phyloP scores from a whole-genome alignment of 441 rosid genomes.

The Gossypium davidsonii region DNA sequence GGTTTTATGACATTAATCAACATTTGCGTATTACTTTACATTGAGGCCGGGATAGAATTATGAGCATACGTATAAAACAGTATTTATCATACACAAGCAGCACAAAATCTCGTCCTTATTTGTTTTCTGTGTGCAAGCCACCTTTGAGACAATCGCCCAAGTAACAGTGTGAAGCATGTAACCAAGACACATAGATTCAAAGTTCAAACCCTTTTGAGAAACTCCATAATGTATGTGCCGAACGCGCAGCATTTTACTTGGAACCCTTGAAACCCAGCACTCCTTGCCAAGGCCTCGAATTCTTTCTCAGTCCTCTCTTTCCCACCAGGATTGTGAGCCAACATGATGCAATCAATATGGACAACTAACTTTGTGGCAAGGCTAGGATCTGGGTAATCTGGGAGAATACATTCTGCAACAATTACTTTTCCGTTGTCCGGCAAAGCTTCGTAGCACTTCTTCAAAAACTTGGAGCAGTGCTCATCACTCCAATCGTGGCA shows the following conservation, averaged over 20 bases:
- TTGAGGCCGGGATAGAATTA: neutral
- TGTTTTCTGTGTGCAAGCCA: neutral
- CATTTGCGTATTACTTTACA: neutral
- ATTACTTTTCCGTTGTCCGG: conserved; percentile 67
- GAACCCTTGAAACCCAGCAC: conserved; percentile 67
- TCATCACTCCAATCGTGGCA: conserved; percentile 91
- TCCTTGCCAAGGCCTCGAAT: conserved; percentile 64
- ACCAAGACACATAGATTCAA: conserved; percentile 10
- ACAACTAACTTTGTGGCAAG: conserved; percentile 46
- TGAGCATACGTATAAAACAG: neutral
- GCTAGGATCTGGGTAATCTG: conserved; percentile 56
- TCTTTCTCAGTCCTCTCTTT: conserved; percentile 83
- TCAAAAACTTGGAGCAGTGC: conserved; percentile 59
- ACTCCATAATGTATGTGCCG: conserved; percentile 59
- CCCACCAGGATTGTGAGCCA: conserved; percentile 81
- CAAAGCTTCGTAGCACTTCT: conserved; percentile 61
- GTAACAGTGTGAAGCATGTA: neutral
- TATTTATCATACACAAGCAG: neutral
- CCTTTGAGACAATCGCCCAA: neutral
- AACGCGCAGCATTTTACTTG: conserved; percentile 49
- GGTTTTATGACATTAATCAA: neutral
- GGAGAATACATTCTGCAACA: conserved; percentile 60
- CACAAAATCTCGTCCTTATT: neutral
- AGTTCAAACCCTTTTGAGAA: conserved; percentile 47
- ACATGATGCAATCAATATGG: conserved; percentile 67